Conservation (phyloP, 768 basidiomycete species). For the Boletus rex-veris region DNA sequence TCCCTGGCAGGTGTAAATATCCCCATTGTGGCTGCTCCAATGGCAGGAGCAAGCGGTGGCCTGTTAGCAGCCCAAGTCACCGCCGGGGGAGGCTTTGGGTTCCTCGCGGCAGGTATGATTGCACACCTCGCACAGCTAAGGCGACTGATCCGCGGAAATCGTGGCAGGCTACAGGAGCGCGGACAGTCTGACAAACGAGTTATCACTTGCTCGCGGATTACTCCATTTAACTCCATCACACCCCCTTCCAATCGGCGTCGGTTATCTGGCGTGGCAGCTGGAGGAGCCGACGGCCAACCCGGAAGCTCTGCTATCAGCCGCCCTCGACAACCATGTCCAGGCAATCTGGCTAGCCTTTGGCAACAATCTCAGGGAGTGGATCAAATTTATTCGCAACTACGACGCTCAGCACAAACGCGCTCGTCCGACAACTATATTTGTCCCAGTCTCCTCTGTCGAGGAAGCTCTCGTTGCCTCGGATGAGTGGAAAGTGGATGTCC, state of each 20-base stretch:
- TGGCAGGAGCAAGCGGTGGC: conserved; percentile 70
- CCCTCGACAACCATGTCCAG: conserved; percentile 52
- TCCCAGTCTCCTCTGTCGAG: conserved; percentile 58
- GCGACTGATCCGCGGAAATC: conserved; percentile 4
- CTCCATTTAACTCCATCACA: conserved; percentile 35
- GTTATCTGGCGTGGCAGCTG: conserved; percentile 69
- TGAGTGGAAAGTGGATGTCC: conserved; percentile 67
- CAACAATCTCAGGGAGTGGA: conserved; percentile 53
- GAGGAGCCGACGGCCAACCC: conserved; percentile 45
- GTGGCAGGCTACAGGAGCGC: conserved; percentile 45
- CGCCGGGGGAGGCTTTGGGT: conserved; percentile 72
- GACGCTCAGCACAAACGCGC: conserved; percentile 41
- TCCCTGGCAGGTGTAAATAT: conserved; percentile 43
- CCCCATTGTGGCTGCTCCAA: conserved; percentile 64
- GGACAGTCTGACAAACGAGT: conserved; percentile 46
- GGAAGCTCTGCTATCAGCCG: conserved; percentile 42
- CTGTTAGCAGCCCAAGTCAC: conserved; percentile 57
- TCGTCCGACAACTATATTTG: conserved; percentile 54
- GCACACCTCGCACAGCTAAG: neutral
- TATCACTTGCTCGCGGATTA: conserved; percentile 48
- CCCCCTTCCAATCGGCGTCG: conserved; percentile 62
- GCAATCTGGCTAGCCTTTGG: conserved; percentile 81
- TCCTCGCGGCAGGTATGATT: conserved; percentile 56
- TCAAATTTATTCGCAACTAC: conserved; percentile 53
- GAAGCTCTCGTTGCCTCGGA: conserved; percentile 58